Conservation (phyloP, 352 stramenopile genomes). For the Pythium plurisporium region DNA sequence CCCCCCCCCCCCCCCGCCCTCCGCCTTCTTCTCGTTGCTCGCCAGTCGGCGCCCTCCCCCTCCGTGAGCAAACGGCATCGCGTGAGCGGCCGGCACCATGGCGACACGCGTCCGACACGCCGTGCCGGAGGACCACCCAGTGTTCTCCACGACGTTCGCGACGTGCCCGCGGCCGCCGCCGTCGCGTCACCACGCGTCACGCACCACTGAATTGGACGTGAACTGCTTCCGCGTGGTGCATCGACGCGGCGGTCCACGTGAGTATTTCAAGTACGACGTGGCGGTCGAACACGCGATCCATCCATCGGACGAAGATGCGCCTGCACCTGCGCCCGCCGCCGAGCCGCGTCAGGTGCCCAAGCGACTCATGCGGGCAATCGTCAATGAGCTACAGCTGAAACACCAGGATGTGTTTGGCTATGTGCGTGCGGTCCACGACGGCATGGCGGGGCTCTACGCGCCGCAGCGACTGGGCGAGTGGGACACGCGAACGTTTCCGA, state of each 20-base stretch:
- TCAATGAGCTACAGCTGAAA: conserved; percentile 9
- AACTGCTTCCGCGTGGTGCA: conserved; percentile 8
- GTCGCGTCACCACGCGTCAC: neutral
- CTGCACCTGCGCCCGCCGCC: neutral
- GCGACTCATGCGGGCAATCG: conserved; percentile 3
- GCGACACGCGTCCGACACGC: no score
- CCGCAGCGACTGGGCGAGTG: conserved; percentile 10
- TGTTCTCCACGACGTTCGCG: neutral
- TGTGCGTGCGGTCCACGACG: conserved; percentile 9
- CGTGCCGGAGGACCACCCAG: neutral
- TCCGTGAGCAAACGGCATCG: no score
- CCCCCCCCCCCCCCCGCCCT: no score
- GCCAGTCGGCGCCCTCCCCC: no score
- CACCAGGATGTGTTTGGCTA: neutral
- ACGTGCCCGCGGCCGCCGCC: neutral
- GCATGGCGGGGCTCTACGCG: conserved; percentile 3
- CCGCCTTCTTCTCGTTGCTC: no score
- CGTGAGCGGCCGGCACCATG: no score
- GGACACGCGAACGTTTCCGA: neutral
- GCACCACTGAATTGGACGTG: neutral
- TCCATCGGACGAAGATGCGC: neutral
- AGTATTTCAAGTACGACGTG: conserved; percentile 20
- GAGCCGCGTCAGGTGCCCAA: no score
- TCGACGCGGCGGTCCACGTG: neutral
- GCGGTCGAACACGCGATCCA: neutral